Evolutionary conservation across 805 yeast genomes (phyloP).

Genomic region (Metahyphopichia silvanorum): DNA sequence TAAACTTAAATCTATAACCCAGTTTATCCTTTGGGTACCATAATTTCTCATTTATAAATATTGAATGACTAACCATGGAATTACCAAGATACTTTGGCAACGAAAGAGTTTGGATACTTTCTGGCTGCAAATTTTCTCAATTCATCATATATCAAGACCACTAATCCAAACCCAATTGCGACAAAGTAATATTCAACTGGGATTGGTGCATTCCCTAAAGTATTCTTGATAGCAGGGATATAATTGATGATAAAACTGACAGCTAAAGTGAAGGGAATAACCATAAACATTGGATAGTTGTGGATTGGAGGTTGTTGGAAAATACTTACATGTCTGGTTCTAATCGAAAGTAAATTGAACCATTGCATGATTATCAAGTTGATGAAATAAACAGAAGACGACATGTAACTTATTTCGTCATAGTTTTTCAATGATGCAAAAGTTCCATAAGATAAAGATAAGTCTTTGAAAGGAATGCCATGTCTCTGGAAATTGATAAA

Average conservation of each 20-base stretch:
- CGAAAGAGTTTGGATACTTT: slow-evolving; percentile 31
- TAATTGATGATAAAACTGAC: slow-evolving; percentile 42
- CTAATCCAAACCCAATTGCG: slow-evolving; percentile 42
- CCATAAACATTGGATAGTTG: slow-evolving; percentile 30
- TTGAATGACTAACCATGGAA: too few species aligned
- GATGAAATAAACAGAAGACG: slow-evolving; percentile 45
- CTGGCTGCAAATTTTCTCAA: slow-evolving; percentile 34
- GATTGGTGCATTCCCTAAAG: slow-evolving; percentile 33
- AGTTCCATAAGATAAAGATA: slow-evolving; percentile 34
- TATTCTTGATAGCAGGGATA: slow-evolving; percentile 34
- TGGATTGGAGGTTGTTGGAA: slow-evolving; percentile 39
- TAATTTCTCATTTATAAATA: too few species aligned
- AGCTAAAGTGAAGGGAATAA: slow-evolving; percentile 31
- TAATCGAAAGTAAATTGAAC: slow-evolving; percentile 41
- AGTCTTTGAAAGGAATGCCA: slow-evolving; percentile 31
- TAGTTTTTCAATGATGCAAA: slow-evolving; percentile 20
- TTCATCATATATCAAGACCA: slow-evolving; percentile 42
- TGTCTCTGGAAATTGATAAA: slow-evolving; percentile 34
- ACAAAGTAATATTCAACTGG: slow-evolving; percentile 47
- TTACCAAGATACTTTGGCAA: slow-evolving; percentile 44
- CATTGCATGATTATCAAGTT: slow-evolving; percentile 47
- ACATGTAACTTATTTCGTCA: slow-evolving; percentile 19
- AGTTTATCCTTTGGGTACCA: too few species aligned
- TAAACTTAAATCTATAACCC: too few species aligned
- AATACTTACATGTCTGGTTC: slow-evolving; percentile 40